Percentiles rank a stretch among this genome's conserved stretches.
These are phyloP conservation scores for Dactylorhiza incarnata DNA, from an alignment of 106 monocot species.

Conservation along the genomic window DNA sequence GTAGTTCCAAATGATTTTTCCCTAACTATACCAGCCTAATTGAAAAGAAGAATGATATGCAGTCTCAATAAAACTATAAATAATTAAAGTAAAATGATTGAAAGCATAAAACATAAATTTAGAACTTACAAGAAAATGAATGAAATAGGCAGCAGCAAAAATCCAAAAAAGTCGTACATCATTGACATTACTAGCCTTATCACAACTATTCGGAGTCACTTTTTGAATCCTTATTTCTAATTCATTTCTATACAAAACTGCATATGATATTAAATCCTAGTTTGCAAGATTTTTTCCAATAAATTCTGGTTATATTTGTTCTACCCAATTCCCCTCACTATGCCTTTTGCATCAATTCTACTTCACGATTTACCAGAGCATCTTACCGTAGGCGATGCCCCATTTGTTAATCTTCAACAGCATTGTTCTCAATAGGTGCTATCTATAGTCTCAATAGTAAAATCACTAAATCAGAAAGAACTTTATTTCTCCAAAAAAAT, in stretches of 20 bases:
- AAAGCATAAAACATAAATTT: not conserved
- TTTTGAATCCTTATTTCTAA: not conserved
- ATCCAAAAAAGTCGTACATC: not conserved
- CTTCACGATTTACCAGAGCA: not conserved
- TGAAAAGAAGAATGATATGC: constrained; percentile 2
- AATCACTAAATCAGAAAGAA: no score
- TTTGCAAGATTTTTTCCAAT: not conserved
- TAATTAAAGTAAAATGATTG: not conserved
- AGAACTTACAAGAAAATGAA: not conserved
- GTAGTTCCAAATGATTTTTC: constrained; percentile 99
- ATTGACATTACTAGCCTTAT: not conserved
- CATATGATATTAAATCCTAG: not conserved
- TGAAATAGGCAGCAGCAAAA: not conserved
- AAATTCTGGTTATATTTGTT: not conserved
- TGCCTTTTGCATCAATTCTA: not conserved
- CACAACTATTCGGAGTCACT: not conserved
- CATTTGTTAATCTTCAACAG: no score
- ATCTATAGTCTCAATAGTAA: no score
- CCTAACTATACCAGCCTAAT: constrained; percentile 92
- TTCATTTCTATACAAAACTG: not conserved
- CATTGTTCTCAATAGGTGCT: no score
- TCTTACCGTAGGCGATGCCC: not conserved
- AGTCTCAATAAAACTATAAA: not conserved
- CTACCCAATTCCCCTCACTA: not conserved
- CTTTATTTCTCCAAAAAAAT: no score